These are phyloP conservation scores for Alternaria longipes DNA, from an alignment of 2,329 filamentous ascomycete species.

Conservation along the genomic window DNA sequence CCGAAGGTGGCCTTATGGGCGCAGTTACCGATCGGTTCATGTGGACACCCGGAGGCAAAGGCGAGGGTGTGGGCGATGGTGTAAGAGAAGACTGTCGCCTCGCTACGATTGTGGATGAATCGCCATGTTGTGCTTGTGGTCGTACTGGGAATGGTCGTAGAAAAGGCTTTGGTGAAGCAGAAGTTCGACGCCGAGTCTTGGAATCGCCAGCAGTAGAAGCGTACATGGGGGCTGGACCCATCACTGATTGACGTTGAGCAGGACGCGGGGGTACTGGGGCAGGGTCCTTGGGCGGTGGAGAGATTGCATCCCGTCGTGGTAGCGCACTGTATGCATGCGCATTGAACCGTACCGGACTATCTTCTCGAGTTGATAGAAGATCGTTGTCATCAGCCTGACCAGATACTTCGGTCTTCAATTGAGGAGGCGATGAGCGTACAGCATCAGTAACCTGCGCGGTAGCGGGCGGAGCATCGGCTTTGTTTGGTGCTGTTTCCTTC, in stretches of 20 bases:
- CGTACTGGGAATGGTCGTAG: slow-evolving; percentile 49
- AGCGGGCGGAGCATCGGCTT: slow-evolving; percentile 12
- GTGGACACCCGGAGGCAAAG: slow-evolving; percentile 35
- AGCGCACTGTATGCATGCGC: slow-evolving; percentile 36
- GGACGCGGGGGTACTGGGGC: slow-evolving; percentile 36
- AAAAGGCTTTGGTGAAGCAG: slow-evolving; percentile 48
- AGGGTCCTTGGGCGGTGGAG: slow-evolving; percentile 41
- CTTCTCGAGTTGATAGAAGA: slow-evolving; percentile 23
- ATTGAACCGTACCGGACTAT: slow-evolving; percentile 36
- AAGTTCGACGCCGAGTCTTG: slow-evolving; percentile 37
- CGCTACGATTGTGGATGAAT: slow-evolving; percentile 36
- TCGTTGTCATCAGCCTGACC: neutral
- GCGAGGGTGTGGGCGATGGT: slow-evolving; percentile 31
- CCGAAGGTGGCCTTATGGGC: slow-evolving; percentile 30
- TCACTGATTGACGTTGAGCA: slow-evolving; percentile 37
- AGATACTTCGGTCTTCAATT: slow-evolving; percentile 3
- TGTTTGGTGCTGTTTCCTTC: neutral
- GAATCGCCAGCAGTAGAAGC: slow-evolving; percentile 19
- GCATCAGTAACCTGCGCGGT: slow-evolving; percentile 13
- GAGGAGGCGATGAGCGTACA: slow-evolving; percentile 12
- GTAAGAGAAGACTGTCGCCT: slow-evolving; percentile 44
- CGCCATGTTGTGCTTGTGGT: slow-evolving; percentile 41
- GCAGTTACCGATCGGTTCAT: slow-evolving; percentile 47
- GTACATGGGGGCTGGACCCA: slow-evolving; percentile 20
- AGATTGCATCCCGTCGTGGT: slow-evolving; percentile 38